Evolutionary conservation across 2,329 filamentous ascomycete genomes (phyloP).

Genomic region (Diaporthe batatas): DNA sequence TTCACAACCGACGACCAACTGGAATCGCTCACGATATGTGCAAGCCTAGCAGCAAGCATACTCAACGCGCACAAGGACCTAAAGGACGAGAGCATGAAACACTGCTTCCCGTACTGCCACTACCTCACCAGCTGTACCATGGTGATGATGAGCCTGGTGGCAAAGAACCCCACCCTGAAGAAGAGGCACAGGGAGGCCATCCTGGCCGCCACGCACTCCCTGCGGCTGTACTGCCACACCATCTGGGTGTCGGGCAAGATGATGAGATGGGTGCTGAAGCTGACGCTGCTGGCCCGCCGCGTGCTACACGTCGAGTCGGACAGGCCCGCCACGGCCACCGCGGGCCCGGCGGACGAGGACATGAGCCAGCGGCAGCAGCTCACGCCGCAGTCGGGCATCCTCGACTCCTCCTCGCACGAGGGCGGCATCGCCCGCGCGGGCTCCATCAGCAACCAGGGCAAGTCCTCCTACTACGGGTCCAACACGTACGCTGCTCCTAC

Average conservation of each 20-base stretch:
- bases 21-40: constrained; percentile 33
- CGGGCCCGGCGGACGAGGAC: not conserved
- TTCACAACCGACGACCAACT: constrained; percentile 26
- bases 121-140: constrained; percentile 37
- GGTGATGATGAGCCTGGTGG: constrained; percentile 35
- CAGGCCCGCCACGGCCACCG: too few relatives aligned
- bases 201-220: constrained; percentile 30
- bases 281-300: constrained; percentile 27
- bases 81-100: constrained; percentile 35
- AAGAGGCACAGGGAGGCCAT: constrained; percentile 25
- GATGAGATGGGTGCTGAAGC: constrained; percentile 38
- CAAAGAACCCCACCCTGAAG: constrained; percentile 26
- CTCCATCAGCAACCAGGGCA: too few relatives aligned
- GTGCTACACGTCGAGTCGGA: constrained; percentile 6
- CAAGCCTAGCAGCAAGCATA: constrained; percentile 36
- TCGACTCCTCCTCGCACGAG: not conserved
- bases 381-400: not conserved
- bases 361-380: not conserved
- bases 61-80: constrained; percentile 35
- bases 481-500: too few relatives aligned
- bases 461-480: not conserved
- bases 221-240: constrained; percentile 38
- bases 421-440: too few relatives aligned
- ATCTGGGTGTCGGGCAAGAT: constrained; percentile 40
- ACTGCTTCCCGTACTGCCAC: constrained; percentile 40